Evolutionary conservation across 139 green algal genomes (phyloP), one percentile per base, ranked within the genome.

Genomic region (Pleodorina starrii): DNA sequence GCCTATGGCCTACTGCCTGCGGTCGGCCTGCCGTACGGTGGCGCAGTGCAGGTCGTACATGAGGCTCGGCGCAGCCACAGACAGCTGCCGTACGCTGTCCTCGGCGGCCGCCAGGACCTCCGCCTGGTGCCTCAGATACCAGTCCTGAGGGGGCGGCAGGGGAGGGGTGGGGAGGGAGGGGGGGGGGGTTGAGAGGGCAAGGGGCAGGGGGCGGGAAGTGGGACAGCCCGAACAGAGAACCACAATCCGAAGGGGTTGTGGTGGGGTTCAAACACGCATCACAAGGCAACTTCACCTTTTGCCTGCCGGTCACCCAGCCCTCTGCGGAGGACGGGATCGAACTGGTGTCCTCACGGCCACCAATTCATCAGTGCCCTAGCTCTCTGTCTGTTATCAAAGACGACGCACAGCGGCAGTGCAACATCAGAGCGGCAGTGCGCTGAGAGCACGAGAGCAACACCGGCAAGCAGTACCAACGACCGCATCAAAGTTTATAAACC

Each of bases 41-140:
- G n/a, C 80, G 59, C 80, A 77, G 63, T 87, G 59, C 59, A 87
- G 63, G 10, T 87, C 81, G 81, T 60, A 87, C 60, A 77, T 63
- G n/a, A 87, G 42, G 27, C 0, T n/a, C 25, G 81, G 81, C 0
- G 60, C 60, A 19, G 29, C 42, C 23, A 25, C 63, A 10, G 38
- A 59, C 16, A 87, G 57, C 60, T 77, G 29, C 4, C 60, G 60
- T 5, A 87, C 81, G 29, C 40, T 38, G 21, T 87, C 81, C 23
- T 59, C 38, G 9, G 81, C 60, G 21, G 81, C 40, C 2, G 27
- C 43, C 29, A 77, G 81, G 50, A 87, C 81, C 43, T 46, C 23
- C 29, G 1, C 0, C n/a, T 87, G 59, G 59, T 87, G 57, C 42
- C 36, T 27, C 40, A 87, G 42, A 60, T 87, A 87, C 81, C 59